Percentiles rank a stretch among this genome's conserved stretches.
Evolutionary conservation across 352 stramenopile genomes (phyloP).

Genomic region (Sclerospora graminicola): DNA sequence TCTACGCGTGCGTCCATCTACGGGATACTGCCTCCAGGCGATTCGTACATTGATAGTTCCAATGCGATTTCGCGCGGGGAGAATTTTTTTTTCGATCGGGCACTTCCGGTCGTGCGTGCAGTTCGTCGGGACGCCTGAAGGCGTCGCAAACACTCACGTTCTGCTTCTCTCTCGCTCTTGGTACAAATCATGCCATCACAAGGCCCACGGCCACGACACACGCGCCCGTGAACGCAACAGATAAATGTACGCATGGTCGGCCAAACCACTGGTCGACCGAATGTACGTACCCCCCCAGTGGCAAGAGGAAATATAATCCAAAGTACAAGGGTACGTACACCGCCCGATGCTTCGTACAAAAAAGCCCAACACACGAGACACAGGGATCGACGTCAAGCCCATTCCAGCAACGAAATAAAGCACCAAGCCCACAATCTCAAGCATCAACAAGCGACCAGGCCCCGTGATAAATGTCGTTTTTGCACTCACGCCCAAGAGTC

Average conservation of each 20-base stretch:
- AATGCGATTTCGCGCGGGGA: constrained; percentile 54
- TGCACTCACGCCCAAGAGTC: constrained; percentile 48
- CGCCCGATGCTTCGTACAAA: constrained; percentile 49
- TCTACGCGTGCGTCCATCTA: no score
- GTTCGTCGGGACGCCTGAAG: constrained; percentile 40
- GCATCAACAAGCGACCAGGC: constrained; percentile 47
- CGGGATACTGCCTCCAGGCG: no score
- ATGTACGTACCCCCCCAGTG: constrained; percentile 31
- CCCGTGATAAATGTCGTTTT: constrained; percentile 37
- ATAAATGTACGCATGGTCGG: no score
- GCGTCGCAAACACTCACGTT: constrained; percentile 40
- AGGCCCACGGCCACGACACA: constrained; percentile 38
- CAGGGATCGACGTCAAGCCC: constrained; percentile 62
- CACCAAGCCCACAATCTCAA: constrained; percentile 58
- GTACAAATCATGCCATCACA: constrained; percentile 67
- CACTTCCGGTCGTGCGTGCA: constrained; percentile 43
- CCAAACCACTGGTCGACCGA: no score
- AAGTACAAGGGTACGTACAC: constrained; percentile 61
- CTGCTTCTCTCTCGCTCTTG: constrained; percentile 41
- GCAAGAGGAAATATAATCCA: constrained; percentile 61
- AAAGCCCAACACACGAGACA: constrained; percentile 63
- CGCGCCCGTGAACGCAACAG: no score
- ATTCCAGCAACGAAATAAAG: constrained; percentile 75
- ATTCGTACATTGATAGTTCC: constrained; percentile 68
- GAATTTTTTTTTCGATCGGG: constrained; percentile 49